Conservation (phyloP, 768 basidiomycete genomes). For the Tricholoma bakamatsutake region DNA sequence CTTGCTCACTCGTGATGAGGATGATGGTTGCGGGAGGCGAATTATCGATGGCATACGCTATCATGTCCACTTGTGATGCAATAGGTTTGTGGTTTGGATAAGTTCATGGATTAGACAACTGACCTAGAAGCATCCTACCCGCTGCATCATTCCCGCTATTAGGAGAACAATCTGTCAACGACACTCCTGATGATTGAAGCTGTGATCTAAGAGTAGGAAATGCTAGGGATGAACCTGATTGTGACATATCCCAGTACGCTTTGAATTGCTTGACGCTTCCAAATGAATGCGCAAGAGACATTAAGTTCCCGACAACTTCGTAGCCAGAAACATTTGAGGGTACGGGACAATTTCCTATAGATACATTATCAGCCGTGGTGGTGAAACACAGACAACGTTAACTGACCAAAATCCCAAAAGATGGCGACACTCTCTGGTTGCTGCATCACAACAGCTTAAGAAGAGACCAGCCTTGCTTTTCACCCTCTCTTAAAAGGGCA, state of each 20-base stretch:
- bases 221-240: slow-evolving; percentile 20
- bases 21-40: slow-evolving; percentile 38
- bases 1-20: slow-evolving; percentile 41
- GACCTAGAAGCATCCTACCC: slow-evolving; percentile 49
- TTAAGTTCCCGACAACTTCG: slow-evolving; percentile 37
- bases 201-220: slow-evolving; percentile 27
- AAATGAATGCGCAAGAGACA: slow-evolving; percentile 37
- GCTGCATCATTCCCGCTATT: slow-evolving; percentile 34
- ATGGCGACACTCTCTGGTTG: slow-evolving; percentile 32
- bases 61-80: slow-evolving; percentile 18
- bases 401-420: slow-evolving; percentile 26
- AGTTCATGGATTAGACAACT: slow-evolving; percentile 4
- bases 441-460: slow-evolving; percentile 23
- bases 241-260: slow-evolving; percentile 45
- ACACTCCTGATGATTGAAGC: slow-evolving; percentile 43
- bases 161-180: slow-evolving; percentile 33
- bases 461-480: background rate
- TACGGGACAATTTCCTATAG: slow-evolving; percentile 31
- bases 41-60: slow-evolving; percentile 35
- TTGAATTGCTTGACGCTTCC: slow-evolving; percentile 46
- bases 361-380: background rate
- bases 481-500: slow-evolving; percentile 9
- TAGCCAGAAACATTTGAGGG: slow-evolving; percentile 34
- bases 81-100: background rate
- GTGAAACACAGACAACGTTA: background rate